Evolutionary conservation across 768 basidiomycete species (phyloP).

Genomic region (Russula ochroleuca): DNA sequence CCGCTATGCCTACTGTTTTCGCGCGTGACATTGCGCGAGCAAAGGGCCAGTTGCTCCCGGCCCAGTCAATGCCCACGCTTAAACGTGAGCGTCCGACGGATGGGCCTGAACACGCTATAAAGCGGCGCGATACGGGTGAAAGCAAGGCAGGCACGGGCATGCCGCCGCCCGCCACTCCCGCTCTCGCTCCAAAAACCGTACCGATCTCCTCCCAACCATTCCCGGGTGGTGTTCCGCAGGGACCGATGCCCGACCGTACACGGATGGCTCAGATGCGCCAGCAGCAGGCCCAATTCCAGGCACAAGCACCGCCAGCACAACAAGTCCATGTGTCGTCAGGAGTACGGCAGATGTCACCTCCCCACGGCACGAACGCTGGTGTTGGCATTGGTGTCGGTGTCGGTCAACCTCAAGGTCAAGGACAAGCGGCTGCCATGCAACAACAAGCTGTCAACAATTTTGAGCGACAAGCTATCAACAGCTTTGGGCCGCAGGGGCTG

Average conservation of each 20-base stretch:
- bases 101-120: constrained; percentile 49
- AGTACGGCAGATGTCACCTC: constrained; percentile 23
- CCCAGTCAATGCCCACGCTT: constrained; percentile 35
- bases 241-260: constrained; percentile 14
- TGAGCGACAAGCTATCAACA: constrained; percentile 9
- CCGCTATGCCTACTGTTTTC: constrained; percentile 56
- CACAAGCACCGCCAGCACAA: constrained; percentile 9
- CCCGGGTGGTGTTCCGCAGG: background rate
- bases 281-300: constrained; percentile 21
- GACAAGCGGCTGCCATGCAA: constrained; percentile 9
- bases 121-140: constrained; percentile 70
- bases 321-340: constrained; percentile 5
- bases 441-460: constrained; percentile 15
- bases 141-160: constrained; percentile 40
- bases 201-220: constrained; percentile 10
- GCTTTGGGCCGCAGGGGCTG: constrained; percentile 20
- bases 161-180: constrained; percentile 28
- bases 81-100: constrained; percentile 59
- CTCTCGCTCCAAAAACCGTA: constrained; percentile 13
- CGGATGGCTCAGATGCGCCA: constrained; percentile 20
- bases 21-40: constrained; percentile 42
- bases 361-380: constrained; percentile 15
- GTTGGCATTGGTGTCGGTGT: background rate
- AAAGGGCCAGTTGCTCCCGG: constrained; percentile 31
- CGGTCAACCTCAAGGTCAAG: constrained; percentile 9